phyloP scores from a whole-genome alignment of 345 rosid species.

The Tarenaya hassleriana region DNA sequence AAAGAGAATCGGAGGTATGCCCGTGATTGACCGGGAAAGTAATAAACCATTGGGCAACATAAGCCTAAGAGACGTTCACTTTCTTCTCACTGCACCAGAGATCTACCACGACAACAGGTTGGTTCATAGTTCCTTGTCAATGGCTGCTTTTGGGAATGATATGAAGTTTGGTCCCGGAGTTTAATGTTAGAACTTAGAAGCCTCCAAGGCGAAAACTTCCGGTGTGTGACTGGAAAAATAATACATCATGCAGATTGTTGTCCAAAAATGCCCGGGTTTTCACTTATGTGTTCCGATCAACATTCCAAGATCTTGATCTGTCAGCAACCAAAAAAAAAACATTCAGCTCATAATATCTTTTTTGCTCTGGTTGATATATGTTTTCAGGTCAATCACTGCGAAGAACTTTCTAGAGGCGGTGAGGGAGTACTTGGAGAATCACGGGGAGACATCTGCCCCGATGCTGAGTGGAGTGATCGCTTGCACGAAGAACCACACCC shows the following conservation, averaged over 20 bases:
- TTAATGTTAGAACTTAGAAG: too few species aligned
- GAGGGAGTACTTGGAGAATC: conserved; percentile 54
- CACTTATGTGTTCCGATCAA: too few species aligned
- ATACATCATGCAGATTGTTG: too few species aligned
- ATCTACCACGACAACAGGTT: conserved; percentile 87
- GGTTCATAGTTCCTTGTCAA: conserved; percentile 11
- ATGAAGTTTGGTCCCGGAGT: not conserved
- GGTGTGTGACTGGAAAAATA: too few species aligned
- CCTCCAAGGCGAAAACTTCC: too few species aligned
- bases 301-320: not conserved
- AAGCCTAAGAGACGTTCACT: conserved; percentile 84
- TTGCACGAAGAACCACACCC: conserved; percentile 51
- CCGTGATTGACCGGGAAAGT: conserved; percentile 53
- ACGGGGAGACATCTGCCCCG: conserved; percentile 40
- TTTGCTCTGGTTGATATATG: not conserved
- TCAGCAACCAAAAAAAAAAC: not conserved
- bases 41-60: conserved; percentile 78
- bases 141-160: not conserved
- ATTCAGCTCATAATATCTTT: too few species aligned
- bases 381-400: conserved; percentile 70
- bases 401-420: conserved; percentile 71
- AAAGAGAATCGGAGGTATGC: conserved; percentile 71
- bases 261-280: too few species aligned
- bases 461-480: conserved; percentile 57
- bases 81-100: conserved; percentile 85